These are phyloP conservation scores for Irpex sp. DNA, from an alignment of 1,284 basidiomycete species.

Conservation along the genomic window DNA sequence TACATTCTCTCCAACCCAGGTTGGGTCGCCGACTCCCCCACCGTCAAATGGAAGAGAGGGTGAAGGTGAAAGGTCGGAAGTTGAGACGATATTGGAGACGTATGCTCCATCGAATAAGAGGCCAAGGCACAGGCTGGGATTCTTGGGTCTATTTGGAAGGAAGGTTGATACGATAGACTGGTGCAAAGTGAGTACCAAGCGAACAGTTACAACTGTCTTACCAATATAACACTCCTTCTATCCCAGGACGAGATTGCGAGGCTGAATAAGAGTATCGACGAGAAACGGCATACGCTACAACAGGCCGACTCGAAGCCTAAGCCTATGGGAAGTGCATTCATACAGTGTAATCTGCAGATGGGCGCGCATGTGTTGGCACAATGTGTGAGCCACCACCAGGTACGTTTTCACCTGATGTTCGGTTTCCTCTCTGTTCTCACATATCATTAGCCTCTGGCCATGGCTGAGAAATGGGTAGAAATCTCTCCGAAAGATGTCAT, in stretches of 20 bases:
- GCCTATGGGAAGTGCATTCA: conserved; percentile 67
- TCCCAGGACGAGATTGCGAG: conserved; percentile 45
- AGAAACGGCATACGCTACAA: conserved; percentile 36
- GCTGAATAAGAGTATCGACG: conserved; percentile 45
- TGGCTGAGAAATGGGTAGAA: conserved; percentile 66
- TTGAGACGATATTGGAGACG: conserved; percentile 4
- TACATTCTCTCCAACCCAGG: background rate
- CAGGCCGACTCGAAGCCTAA: conserved; percentile 49
- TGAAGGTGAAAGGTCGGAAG: background rate
- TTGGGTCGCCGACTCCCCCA: background rate
- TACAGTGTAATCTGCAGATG: conserved; percentile 78
- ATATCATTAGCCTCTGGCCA: conserved; percentile 40
- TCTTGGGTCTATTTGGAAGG: conserved; percentile 55
- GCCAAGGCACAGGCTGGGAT: conserved; percentile 57
- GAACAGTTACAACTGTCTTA: background rate
- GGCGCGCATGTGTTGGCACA: conserved; percentile 71
- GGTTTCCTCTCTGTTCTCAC: too few species aligned
- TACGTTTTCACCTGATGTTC: conserved; percentile 16
- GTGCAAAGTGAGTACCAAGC: conserved; percentile 42
- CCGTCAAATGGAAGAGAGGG: background rate
- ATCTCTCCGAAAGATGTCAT: conserved; percentile 73
- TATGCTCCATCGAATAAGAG: conserved; percentile 47
- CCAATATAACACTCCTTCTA: background rate
- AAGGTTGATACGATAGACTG: conserved; percentile 78
- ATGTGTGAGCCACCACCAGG: conserved; percentile 54